Conservation (phyloP, 2,329 filamentous ascomycete genomes). For the Pseudopithomyces chartarum region DNA sequence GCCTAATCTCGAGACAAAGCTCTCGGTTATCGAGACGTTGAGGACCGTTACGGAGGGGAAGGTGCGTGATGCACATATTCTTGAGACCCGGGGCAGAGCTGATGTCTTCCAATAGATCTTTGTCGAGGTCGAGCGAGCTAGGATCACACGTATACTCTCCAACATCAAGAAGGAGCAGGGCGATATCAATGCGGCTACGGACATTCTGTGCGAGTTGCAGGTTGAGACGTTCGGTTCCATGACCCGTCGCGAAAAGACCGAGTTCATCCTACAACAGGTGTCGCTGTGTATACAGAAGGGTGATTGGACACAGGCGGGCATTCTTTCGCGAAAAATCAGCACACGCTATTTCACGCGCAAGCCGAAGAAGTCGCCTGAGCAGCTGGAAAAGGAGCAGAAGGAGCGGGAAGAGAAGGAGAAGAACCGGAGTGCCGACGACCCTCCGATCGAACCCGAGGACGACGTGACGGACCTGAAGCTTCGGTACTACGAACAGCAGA, state of each 20-base stretch:
- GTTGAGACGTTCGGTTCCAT: constrained; percentile 99
- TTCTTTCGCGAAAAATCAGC: constrained; percentile 95
- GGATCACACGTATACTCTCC: constrained; percentile 91
- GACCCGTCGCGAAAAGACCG: constrained; percentile 95
- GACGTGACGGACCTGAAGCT: constrained; percentile 97
- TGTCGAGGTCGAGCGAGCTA: constrained; percentile 95
- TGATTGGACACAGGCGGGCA: constrained; percentile 95
- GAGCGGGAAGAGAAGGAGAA: constrained; percentile 83
- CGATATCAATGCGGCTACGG: constrained; percentile 85
- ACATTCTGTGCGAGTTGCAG: constrained; percentile 95
- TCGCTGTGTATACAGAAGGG: constrained; percentile 91
- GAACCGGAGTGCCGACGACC: constrained; percentile 75
- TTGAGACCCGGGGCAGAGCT: constrained; percentile 14
- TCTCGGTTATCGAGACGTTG: constrained; percentile 91
- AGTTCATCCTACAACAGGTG: constrained; percentile 97
- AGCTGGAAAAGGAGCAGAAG: constrained; percentile 89
- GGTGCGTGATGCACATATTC: constrained; percentile 49
- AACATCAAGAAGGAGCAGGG: constrained; percentile 97
- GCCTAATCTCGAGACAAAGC: constrained; percentile 82
- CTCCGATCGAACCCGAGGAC: constrained; percentile 77
- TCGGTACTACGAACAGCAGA: constrained; percentile 96
- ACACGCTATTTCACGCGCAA: constrained; percentile 89
- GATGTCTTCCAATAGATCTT: constrained; percentile 71
- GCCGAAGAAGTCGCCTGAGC: constrained; percentile 86
- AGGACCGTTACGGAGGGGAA: constrained; percentile 98